A percentile compares a stretch with the other conserved stretches of the same genome.
phyloP scores from a whole-genome alignment of 208 protist genomes.

The Eutreptiella sp. region DNA sequence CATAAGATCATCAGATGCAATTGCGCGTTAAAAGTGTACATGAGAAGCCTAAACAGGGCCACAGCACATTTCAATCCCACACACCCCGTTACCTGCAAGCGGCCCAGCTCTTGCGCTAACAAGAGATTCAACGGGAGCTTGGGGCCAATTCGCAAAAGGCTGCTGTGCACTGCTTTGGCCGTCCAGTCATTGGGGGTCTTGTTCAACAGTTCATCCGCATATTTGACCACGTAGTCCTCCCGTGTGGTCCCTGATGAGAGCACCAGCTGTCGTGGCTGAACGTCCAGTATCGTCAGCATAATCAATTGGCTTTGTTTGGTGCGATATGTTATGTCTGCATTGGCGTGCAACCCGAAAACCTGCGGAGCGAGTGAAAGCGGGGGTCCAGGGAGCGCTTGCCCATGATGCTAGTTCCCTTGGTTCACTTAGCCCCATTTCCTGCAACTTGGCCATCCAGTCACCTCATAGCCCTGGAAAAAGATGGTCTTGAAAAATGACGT shows the following conservation, averaged over 20 bases:
- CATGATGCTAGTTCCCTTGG: no score
- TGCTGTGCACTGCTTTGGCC: neutral
- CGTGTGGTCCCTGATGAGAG: slow-evolving; percentile 26
- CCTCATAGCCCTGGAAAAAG: no score
- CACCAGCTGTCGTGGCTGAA: slow-evolving; percentile 47
- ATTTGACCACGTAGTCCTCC: slow-evolving; percentile 38
- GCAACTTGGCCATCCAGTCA: no score
- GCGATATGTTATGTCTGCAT: slow-evolving; percentile 45
- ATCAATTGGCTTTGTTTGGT: slow-evolving; percentile 25
- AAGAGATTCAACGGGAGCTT: slow-evolving; percentile 60
- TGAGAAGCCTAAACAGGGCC: no score
- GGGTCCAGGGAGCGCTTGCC: no score
- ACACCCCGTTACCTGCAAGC: no score
- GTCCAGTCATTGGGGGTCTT: slow-evolving; percentile 46
- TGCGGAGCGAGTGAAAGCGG: no score
- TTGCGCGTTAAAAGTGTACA: no score
- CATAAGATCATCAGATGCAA: no score
- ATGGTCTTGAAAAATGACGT: no score
- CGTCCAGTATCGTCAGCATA: slow-evolving; percentile 54
- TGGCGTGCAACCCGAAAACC: slow-evolving; percentile 68
- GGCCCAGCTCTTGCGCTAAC: slow-evolving; percentile 53
- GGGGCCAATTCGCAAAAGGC: neutral
- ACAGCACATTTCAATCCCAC: no score
- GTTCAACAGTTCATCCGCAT: slow-evolving; percentile 36
- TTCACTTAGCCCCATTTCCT: no score